Evolutionary conservation across 345 rosid genomes (phyloP), one percentile per base, ranked within the genome.

Genomic region (Dovyalis caffra): DNA sequence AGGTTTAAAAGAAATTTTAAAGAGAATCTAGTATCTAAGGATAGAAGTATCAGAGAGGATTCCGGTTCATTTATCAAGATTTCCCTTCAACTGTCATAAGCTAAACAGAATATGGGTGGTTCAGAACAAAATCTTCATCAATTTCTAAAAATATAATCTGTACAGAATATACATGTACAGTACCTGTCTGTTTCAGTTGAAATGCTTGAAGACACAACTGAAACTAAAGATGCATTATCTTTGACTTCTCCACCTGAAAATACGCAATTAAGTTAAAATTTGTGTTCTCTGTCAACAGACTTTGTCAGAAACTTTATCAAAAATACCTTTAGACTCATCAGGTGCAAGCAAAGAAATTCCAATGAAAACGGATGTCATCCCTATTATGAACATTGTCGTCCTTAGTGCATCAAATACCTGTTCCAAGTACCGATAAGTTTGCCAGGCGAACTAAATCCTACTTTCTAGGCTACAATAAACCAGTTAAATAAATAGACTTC

Each of bases 301-400:
- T 53, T 3, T 29, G 61, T 64, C 11, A 40, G n/a, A 40, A 66
- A 18, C 28, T 66, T 32, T 6, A 68, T 26, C 33, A 57, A 26
- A 51, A 12, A 23, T 80, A 88, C 95, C 94, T 93, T 87, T 90
- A 16, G 89, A 74, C 76, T 95, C 99, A 77, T 95, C 99, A 29
- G 99, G 99, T 78, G 99, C 99, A 75, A 95, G 85, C 78, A 95
- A 81, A 31, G 95, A 89, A 73, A 95, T 93, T 83, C 99, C 98
- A 47, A 90, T 71, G 83, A 95, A 95, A 37, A 95, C 98, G 15
- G 88, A 89, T 62, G 86, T 45, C 96, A 93, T 91, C 76, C 99
- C 99, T 66, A 87, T 84, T 82, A 93, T 85, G 89, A 95, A 95
- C 99, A 95, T 93, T 23, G 97, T 93, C 40, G 93, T 93, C 87